Evolutionary conservation across 1,284 basidiomycete genomes (phyloP).

Genomic region (Papiliotrema terrestris): DNA sequence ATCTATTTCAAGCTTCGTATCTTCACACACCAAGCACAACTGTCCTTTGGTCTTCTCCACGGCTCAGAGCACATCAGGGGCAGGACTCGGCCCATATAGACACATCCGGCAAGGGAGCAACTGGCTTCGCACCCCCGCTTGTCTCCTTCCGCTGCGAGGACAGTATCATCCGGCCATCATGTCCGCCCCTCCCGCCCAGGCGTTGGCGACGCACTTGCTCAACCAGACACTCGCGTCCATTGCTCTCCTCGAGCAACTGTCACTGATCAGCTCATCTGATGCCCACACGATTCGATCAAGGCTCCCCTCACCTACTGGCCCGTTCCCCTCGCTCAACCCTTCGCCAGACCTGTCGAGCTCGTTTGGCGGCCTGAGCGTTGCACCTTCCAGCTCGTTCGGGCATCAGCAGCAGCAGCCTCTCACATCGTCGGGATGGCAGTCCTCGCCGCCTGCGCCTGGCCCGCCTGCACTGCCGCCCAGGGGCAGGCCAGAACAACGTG

Average conservation of each 20-base stretch:
- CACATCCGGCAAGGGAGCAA: neutral
- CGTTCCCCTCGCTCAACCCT: slow-evolving; percentile 26
- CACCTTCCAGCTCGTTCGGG: slow-evolving; percentile 9
- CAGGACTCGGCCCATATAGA: too few relatives aligned
- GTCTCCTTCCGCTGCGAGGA: neutral
- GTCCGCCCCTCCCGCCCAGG: slow-evolving; percentile 16
- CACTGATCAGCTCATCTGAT: slow-evolving; percentile 29
- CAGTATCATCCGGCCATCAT: neutral
- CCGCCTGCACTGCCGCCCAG: slow-evolving; percentile 19
- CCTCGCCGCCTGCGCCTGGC: neutral
- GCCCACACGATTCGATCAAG: slow-evolving; percentile 34
- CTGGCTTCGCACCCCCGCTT: neutral
- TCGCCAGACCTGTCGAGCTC: slow-evolving; percentile 7
- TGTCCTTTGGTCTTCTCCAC: too few relatives aligned
- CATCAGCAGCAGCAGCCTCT: slow-evolving; percentile 4
- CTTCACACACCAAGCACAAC: too few relatives aligned
- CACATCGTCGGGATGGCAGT: neutral
- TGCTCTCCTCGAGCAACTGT: slow-evolving; percentile 34
- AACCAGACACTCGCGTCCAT: slow-evolving; percentile 39
- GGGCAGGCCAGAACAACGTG: slow-evolving; percentile 19
- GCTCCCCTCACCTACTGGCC: slow-evolving; percentile 34
- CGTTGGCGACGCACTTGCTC: slow-evolving; percentile 39
- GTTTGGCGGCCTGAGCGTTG: slow-evolving; percentile 5
- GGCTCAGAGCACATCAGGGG: too few relatives aligned
- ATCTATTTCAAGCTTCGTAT: too few relatives aligned